Conservation (phyloP, 257 asterid species). For the Vinca minor region DNA sequence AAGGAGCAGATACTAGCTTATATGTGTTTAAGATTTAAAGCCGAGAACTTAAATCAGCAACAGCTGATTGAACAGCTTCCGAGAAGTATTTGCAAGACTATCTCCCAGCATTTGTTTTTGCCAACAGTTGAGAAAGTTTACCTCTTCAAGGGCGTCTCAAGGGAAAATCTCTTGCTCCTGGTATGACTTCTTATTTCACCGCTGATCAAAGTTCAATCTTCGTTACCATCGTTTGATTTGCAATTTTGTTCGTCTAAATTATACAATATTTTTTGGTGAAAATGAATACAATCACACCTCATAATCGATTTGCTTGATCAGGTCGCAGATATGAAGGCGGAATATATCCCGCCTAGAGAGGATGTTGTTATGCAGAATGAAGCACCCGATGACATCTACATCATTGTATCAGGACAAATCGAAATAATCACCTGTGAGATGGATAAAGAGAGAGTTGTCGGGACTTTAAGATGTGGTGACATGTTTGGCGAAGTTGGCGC, state of each 20-base stretch:
- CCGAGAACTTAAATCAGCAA: constrained; percentile 84
- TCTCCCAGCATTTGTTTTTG: constrained; percentile 65
- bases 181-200: constrained; percentile 23
- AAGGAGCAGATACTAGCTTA: constrained; percentile 78
- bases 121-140: constrained; percentile 66
- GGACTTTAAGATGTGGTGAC: constrained; percentile 53
- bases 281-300: background rate
- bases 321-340: constrained; percentile 86
- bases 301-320: constrained; percentile 20
- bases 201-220: background rate
- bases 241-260: background rate
- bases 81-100: constrained; percentile 60
- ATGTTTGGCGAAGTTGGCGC: constrained; percentile 89
- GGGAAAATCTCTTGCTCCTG: constrained; percentile 51
- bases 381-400: constrained; percentile 72
- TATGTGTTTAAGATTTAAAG: constrained; percentile 80
- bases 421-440: constrained; percentile 58
- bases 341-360: constrained; percentile 84
- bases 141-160: constrained; percentile 67
- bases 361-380: constrained; percentile 78
- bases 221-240: background rate
- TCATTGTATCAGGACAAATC: constrained; percentile 85
- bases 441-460: constrained; percentile 48
- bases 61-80: constrained; percentile 84
- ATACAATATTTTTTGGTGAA: background rate